These are phyloP conservation scores for Penicillium sp. DNA, from an alignment of 2,329 filamentous ascomycete species.

Conservation along the genomic window DNA sequence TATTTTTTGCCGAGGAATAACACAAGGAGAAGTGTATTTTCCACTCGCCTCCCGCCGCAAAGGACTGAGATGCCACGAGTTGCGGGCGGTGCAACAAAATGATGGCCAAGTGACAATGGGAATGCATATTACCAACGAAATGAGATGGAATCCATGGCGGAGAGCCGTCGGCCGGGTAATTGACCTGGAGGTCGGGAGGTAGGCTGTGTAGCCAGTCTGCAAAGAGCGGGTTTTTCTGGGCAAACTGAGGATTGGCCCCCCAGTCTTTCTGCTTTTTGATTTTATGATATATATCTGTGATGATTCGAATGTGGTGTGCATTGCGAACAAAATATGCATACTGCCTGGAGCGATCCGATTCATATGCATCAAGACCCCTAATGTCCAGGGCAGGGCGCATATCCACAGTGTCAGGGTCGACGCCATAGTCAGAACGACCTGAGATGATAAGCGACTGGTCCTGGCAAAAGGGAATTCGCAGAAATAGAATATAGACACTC, in stretches of 20 bases:
- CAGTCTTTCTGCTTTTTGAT: constrained; percentile 80
- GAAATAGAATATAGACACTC: constrained; percentile 25
- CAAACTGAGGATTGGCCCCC: constrained; percentile 83
- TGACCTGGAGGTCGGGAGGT: constrained; percentile 76
- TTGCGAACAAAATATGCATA: constrained; percentile 80
- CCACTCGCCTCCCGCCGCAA: constrained; percentile 73
- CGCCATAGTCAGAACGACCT: constrained; percentile 79
- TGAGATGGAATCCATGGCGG: constrained; percentile 84
- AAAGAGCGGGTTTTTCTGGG: constrained; percentile 77
- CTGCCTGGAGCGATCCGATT: constrained; percentile 78
- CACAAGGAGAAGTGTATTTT: constrained; percentile 86
- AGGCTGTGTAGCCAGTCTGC: constrained; percentile 76
- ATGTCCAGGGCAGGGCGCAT: constrained; percentile 68
- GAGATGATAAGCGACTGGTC: constrained; percentile 21
- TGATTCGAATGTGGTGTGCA: constrained; percentile 75
- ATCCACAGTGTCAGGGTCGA: constrained; percentile 76
- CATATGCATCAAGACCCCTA: constrained; percentile 71
- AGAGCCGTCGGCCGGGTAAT: constrained; percentile 76
- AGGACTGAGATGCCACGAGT: constrained; percentile 76
- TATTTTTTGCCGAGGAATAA: constrained; percentile 79
- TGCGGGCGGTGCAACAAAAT: constrained; percentile 90
- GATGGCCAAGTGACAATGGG: constrained; percentile 82
- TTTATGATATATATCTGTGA: constrained; percentile 74
- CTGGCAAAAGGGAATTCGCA: not conserved
- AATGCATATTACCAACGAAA: constrained; percentile 86